Base-by-base conservation (phyloP, 2,329 filamentous ascomycete species). In the Phyllosticta citrichinensis region DNA sequence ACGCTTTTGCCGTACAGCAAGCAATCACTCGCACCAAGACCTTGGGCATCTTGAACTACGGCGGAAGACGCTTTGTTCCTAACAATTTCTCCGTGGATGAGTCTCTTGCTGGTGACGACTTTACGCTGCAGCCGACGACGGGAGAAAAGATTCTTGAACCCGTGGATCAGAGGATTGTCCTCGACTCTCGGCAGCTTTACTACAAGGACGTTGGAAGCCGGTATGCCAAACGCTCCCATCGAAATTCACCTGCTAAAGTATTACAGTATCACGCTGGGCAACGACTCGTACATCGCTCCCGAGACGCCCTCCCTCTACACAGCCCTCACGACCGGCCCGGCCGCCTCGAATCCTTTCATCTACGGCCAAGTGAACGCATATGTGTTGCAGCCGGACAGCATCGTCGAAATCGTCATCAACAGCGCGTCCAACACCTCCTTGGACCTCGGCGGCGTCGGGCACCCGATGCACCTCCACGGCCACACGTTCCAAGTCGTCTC, bases 271-370 rank as follows among this genome's bases (percentile, higher is more conserved):
- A 87, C 58, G 6, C 63, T 63, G 20, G 63, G 88, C 75, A 82
- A 86, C 71, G 82, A 87, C 65, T 86, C 85, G 24, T 91, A 88
- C 71, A 77, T 79, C 2, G 58, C 74, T 0, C 87, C 84, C 55
- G 84, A 86, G 68, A 87, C 89, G 0, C 87, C 87, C 0, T 81
- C 84, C 0, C 76, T 91, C 0, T 90, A 88, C 75, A 88, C 86
- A 0, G 87, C 79, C 0, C 75, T 89, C 17, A 81, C 80, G 0
- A 75, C 84, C 1, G 84, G 83, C 17, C 68, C 75, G 8, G 64
- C 80, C 20, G 81, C 83, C 10, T 78, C 77, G 1, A 79, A 89
- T 63, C 77, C 84, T 0, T 64, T 70, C 1, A 75, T 91, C 4
- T 91, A 91, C 68, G 87, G 88, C 33, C 76, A 79, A 19, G 74